Evolutionary conservation across 2,329 filamentous ascomycete species (phyloP), one percentile per base, ranked within the genome.

Genomic region (Colletotrichum tamarilloi): DNA sequence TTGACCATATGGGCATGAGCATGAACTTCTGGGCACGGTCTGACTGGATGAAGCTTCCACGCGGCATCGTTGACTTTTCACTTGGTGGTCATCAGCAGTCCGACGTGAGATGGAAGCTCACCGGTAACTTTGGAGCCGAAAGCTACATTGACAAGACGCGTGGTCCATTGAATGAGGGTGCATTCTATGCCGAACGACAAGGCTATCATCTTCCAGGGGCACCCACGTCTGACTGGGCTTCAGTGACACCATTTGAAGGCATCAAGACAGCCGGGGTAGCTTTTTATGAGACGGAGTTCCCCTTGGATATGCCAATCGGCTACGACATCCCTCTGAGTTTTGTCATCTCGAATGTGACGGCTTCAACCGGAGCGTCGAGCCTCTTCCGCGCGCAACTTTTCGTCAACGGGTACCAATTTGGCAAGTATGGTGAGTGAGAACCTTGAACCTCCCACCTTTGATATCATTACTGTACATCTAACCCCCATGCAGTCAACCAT

Each of bases 371-470:
- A 11, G n/a, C 1, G 52, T n/a, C 68, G 0, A 59, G 65, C 2
- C 72, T 73, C 5, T 92, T 91, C 75, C 84, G 92, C 32, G 88
- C 83, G 4, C 89, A 92, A 81, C 80, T 94, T 12, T 94, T 87
- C 77, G 88, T 94, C 62, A 94, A 94, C 77, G 92, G 92, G 2
- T 94, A 90, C 82, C 92, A 94, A 81, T 93, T 90, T 73, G 82
- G 83, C 56, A 81, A 82, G 75, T 82, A 80, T 67, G 81, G 90
- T n/a, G 91, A 90, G 77, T 53, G 1, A 24, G 4, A 12, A 8
- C 2, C 22, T 19, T 42, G 32, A 35, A 12, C 2, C 16, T 19
- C 14, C 38, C 38, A 24, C 19, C 12, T 53, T 11, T 11, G n/a
- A 12, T 6, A n/a, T 53, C 9, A 4, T 53, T 11, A 1, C 49